Percentiles rank a stretch among this genome's conserved stretches.
phyloP scores from a whole-genome alignment of 164 flowering plant species.

The Vitis rupestris region DNA sequence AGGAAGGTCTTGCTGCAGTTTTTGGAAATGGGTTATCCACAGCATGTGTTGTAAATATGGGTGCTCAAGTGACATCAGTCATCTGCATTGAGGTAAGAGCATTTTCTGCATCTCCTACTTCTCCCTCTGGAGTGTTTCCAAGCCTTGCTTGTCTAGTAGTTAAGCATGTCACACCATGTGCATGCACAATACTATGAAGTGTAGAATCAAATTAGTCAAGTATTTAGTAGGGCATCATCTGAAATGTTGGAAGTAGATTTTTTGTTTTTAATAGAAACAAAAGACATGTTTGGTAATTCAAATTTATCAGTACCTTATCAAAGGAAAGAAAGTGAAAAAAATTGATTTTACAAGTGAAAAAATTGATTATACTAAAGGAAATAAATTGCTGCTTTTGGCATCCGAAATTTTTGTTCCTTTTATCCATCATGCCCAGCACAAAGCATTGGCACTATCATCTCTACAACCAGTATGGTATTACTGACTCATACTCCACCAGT shows the following conservation, averaged over 20 bases:
- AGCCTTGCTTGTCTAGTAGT: background rate
- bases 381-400: too few species aligned
- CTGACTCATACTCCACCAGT: too few species aligned
- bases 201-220: too few species aligned
- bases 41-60: constrained; percentile 91
- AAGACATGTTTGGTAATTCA: background rate
- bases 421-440: too few species aligned
- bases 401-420: too few species aligned
- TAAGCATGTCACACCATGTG: background rate
- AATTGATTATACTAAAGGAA: too few species aligned
- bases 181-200: too few species aligned
- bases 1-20: constrained; percentile 97
- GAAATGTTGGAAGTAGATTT: too few species aligned
- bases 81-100: constrained; percentile 82
- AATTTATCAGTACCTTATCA: background rate
- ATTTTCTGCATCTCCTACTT: background rate
- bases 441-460: too few species aligned
- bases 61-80: constrained; percentile 91
- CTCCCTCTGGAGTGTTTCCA: background rate
- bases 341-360: background rate
- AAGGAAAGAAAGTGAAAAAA: background rate
- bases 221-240: too few species aligned
- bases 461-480: too few species aligned
- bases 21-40: constrained; percentile 98
- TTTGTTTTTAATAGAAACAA: background rate